These are phyloP conservation scores for Mucor irregularis DNA, from an alignment of 371 early-diverging fungal genomes.

Conservation along the genomic window DNA sequence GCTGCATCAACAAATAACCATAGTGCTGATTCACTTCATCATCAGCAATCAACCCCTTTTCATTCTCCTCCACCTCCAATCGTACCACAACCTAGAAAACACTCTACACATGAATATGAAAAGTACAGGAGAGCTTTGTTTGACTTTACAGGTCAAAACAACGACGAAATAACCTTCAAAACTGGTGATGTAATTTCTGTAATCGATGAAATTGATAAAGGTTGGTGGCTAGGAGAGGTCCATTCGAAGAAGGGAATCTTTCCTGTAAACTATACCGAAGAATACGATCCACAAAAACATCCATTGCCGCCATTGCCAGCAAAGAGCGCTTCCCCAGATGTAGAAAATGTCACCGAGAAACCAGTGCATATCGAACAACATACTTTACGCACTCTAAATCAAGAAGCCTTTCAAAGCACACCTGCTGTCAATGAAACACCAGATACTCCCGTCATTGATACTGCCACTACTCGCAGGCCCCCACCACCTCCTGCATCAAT, in stretches of 20 bases:
- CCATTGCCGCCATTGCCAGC: neutral
- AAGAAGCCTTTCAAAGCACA: neutral
- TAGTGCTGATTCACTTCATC: too few species aligned
- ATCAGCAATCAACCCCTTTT: neutral
- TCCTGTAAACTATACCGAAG: conserved; percentile 81
- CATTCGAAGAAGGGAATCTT: conserved; percentile 69
- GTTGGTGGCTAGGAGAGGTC: conserved; percentile 88
- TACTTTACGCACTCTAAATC: too few species aligned
- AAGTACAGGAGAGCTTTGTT: conserved; percentile 53
- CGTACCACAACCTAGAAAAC: conserved; percentile 9
- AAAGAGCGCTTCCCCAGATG: neutral
- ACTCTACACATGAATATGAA: neutral
- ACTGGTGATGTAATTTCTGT: conserved; percentile 76
- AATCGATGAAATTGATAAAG: conserved; percentile 75
- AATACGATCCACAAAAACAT: neutral
- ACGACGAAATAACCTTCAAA: conserved; percentile 69
- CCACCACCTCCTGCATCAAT: conserved; percentile 11
- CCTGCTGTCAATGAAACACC: neutral
- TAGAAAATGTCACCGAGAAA: too few species aligned
- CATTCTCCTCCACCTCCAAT: conserved; percentile 10
- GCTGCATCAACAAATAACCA: too few species aligned
- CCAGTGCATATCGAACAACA: neutral
- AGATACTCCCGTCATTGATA: neutral
- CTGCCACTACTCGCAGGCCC: neutral
- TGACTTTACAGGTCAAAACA: conserved; percentile 65